phyloP scores from a whole-genome alignment of 805 yeast genomes.

The Yarrowia bubula region DNA sequence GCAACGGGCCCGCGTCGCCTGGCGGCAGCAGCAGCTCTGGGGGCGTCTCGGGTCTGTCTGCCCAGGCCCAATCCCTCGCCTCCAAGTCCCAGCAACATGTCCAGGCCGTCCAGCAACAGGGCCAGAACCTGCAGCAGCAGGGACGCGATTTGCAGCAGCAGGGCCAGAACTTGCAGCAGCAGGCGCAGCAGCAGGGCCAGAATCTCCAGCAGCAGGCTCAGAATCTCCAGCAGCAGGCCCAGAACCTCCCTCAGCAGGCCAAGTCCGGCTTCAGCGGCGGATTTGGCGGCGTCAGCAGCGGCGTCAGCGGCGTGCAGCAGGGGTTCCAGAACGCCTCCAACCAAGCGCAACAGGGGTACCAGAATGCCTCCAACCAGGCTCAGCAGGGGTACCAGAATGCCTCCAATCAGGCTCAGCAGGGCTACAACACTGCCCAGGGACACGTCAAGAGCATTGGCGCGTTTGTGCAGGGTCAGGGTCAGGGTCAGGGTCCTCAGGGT shows the following conservation, averaged over 20 bases:
- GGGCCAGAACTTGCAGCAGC: background rate
- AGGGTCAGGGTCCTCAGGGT: background rate
- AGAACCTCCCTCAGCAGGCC: background rate
- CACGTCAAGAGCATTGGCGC: background rate
- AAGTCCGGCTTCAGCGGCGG: background rate
- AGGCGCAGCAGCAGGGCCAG: background rate
- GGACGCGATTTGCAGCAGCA: background rate
- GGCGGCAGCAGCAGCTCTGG: background rate
- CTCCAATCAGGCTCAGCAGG: background rate
- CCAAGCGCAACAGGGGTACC: background rate
- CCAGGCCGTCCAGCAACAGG: background rate
- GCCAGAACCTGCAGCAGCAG: background rate
- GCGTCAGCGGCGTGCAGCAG: background rate
- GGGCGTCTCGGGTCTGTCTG: background rate
- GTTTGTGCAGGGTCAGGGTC: background rate
- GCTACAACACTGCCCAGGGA: background rate
- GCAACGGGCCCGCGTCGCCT: slow-evolving; percentile 5
- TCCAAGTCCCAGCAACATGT: background rate
- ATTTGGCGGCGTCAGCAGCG: background rate
- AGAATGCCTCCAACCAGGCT: background rate
- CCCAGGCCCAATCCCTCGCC: background rate
- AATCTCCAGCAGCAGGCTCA: background rate
- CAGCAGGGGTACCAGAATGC: background rate
- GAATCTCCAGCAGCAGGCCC: background rate
- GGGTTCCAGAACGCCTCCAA: background rate